Evolutionary conservation across 495 filamentous ascomycete species (phyloP), one percentile per base, ranked within the genome.

Genomic region (Tricharina praecox): DNA sequence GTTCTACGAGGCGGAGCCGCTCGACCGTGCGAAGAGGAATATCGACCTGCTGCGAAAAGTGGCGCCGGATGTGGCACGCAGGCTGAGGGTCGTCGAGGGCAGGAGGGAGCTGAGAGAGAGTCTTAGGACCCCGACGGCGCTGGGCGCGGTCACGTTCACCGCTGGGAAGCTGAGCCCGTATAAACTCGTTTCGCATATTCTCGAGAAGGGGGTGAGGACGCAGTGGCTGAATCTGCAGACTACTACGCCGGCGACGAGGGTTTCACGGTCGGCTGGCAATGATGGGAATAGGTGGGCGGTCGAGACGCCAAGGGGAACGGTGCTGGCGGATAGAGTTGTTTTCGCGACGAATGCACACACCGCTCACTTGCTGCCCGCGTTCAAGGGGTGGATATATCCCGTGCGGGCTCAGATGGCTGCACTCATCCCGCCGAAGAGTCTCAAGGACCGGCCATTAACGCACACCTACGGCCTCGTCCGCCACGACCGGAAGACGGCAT

Each of bases 301-400:
- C 4, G 59, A 70, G 15, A 92, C 85, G 0, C 62, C 66, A 0
- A 69, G 79, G 5, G 85, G 85, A 8, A 65, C 52, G 1, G 67
- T 88, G 49, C 47, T 46, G 0, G 60, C 82, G 0, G 59, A 63
- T 0, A 68, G 77, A 44, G 70, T 92, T 18, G 68, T 92, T 4
- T 71, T 93, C 33, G 77, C 79, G 8, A 87, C 82, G 0, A 92
- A 93, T 52, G 85, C 65, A 2, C 83, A 85, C 50, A 85, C 80
- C 0, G 76, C 76, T 0, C 70, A 80, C 50, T 68, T 92, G 2
- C 67, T 92, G 8, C 83, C 81, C 0, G 58, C 62, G 0, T 77
- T 92, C 46, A 60, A 66, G 20, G 79, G 79, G 46, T 66, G 83
- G 11, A 77, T 92, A 48, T 79, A 84, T 24, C 85, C 85, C 0